Conservation (phyloP, 176 grass and related monocot species). For the Secale cereale region DNA sequence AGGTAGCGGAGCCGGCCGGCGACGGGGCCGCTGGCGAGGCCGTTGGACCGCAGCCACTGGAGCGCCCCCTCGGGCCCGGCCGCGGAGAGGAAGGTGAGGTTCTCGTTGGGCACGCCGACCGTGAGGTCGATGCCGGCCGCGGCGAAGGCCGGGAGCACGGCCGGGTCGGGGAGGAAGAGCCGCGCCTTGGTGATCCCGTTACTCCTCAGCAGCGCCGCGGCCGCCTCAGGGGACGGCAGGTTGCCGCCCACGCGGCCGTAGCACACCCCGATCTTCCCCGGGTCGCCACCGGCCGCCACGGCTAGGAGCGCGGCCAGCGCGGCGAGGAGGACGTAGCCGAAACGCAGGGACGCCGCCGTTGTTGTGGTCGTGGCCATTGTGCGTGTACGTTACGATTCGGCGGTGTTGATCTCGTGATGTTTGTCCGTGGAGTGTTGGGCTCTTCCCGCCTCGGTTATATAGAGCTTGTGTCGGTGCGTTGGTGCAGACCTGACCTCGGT, state of each 20-base stretch:
- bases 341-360: background rate
- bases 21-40: conserved; percentile 33
- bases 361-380: conserved; percentile 10
- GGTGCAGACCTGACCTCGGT: background rate
- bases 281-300: background rate
- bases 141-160: conserved; percentile 54
- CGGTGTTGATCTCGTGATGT: background rate
- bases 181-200: conserved; percentile 50
- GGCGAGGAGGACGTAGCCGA: background rate
- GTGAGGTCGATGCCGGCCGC: conserved; percentile 43
- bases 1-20: conserved; percentile 44
- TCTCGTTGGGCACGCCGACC: conserved; percentile 72
- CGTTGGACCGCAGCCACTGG: conserved; percentile 45
- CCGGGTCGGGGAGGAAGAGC: conserved; percentile 54
- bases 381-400: background rate
- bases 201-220: conserved; percentile 36
- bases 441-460: background rate
- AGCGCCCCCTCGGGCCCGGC: conserved; percentile 34
- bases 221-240: conserved; percentile 27
- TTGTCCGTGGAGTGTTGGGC: background rate
- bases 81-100: conserved; percentile 57
- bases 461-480: background rate
- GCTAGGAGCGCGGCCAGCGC: background rate
- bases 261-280: conserved; percentile 51
- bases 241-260: conserved; percentile 55